A percentile compares a stretch with the other conserved stretches of the same genome.
phyloP scores from a whole-genome alignment of 1,284 basidiomycete genomes.

The Malassezia cuniculi region DNA sequence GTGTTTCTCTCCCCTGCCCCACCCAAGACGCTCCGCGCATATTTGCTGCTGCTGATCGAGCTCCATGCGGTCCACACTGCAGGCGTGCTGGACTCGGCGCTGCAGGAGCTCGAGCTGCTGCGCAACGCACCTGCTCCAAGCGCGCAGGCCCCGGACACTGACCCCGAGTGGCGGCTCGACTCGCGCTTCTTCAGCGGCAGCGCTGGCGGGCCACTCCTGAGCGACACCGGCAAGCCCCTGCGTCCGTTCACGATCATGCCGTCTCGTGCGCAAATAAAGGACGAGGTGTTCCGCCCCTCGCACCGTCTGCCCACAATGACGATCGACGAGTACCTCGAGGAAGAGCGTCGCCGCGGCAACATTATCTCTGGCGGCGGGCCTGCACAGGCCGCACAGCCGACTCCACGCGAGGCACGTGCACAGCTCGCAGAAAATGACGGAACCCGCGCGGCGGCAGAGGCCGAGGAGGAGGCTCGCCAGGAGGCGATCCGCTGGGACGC shows the following conservation, averaged over 20 bases:
- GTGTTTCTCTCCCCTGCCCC: not conserved
- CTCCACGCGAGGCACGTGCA: constrained; percentile 47
- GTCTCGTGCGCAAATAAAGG: constrained; percentile 50
- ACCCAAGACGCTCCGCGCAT: constrained; percentile 21
- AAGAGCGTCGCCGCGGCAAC: constrained; percentile 70
- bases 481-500: constrained; percentile 33
- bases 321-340: constrained; percentile 83
- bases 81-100: constrained; percentile 14
- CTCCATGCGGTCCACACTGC: constrained; percentile 24
- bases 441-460: constrained; percentile 57
- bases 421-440: constrained; percentile 60
- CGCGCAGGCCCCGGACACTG: not conserved
- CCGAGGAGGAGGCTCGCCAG: constrained; percentile 51
- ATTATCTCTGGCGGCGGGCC: constrained; percentile 64
- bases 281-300: constrained; percentile 75
- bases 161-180: constrained; percentile 35
- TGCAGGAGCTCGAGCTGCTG: constrained; percentile 32
- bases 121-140: constrained; percentile 21
- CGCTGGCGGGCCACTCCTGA: constrained; percentile 23
- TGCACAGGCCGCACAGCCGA: constrained; percentile 51
- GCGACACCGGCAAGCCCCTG: constrained; percentile 28
- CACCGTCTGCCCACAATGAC: constrained; percentile 88
- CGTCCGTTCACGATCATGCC: constrained; percentile 38
- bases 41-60: constrained; percentile 29
- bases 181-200: constrained; percentile 6